Percentiles rank a stretch among this genome's conserved stretches.
These are phyloP conservation scores for Biscogniauxia mediterranea DNA, from an alignment of 2,329 filamentous ascomycete species.

Conservation along the genomic window DNA sequence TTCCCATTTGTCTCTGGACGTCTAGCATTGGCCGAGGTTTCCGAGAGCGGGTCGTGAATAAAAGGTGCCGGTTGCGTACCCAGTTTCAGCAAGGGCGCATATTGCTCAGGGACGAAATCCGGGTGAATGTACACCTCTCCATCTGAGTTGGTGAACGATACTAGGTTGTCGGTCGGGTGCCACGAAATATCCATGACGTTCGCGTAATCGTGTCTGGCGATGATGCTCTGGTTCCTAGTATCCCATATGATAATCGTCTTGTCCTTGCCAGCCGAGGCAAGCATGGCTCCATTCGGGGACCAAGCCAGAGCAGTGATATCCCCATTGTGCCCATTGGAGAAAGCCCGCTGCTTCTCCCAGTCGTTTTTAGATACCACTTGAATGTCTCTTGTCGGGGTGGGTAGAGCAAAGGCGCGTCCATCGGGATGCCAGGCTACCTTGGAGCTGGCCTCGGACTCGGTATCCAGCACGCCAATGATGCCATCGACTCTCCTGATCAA, in stretches of 20 bases:
- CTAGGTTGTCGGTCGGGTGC: conserved; percentile 85
- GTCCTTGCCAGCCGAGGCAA: conserved; percentile 69
- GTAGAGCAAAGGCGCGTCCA: conserved; percentile 82
- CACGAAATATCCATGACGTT: conserved; percentile 85
- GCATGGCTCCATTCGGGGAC: conserved; percentile 90
- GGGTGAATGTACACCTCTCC: conserved; percentile 91
- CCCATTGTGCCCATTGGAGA: conserved; percentile 75
- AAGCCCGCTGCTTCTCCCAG: conserved; percentile 82
- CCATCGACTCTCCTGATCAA: conserved; percentile 83
- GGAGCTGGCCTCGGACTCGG: conserved; percentile 73
- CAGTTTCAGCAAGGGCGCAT: conserved; percentile 54
- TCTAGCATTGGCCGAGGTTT: conserved; percentile 65
- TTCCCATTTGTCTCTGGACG: conserved; percentile 57
- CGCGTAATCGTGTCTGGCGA: conserved; percentile 75
- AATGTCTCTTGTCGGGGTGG: conserved; percentile 78
- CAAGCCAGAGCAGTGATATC: conserved; percentile 86
- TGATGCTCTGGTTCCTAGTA: conserved; percentile 77
- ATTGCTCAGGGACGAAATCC: conserved; percentile 62
- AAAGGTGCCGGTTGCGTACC: conserved; percentile 75
- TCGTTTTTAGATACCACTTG: conserved; percentile 85
- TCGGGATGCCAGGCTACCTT: conserved; percentile 89
- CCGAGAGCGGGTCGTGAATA: conserved; percentile 74
- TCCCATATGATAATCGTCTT: conserved; percentile 82
- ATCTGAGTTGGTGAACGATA: conserved; percentile 89
- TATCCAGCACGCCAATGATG: conserved; percentile 75